Evolutionary conservation across 371 early-diverging fungal genomes (phyloP), one percentile per base, ranked within the genome.

Genomic region (Rhizopus stolonifer): DNA sequence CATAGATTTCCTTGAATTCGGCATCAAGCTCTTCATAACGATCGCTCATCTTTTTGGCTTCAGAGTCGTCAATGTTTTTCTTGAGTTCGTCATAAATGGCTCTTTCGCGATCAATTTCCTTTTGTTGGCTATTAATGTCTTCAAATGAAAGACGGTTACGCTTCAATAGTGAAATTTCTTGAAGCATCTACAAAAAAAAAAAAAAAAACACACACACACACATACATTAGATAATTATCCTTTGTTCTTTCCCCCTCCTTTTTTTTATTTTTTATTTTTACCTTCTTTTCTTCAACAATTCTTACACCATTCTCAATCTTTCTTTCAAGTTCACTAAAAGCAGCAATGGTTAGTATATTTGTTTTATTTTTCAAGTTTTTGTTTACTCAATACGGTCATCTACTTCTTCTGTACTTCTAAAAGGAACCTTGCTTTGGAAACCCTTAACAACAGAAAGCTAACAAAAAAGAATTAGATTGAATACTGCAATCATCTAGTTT

Each of bases 271-370:
- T 18, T 15, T 36, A 46, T 24, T 36, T 18, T 55, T 64, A 69
- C 74, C 74, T 74, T 72, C 74, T 93, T 93, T 74, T 95, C 96
- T 54, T 94, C 95, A 25, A 90, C 82, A 56, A 95, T 70, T 68
- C 87, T 84, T 19, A 71, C 79, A 60, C 94, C 93, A 34, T 77
- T 75, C 56, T 88, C 88, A 55, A 95, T 83, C 72, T 89, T 83
- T 52, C 67, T 72, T 64, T 95, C 94, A 51, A 88, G 71, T 49
- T 83, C 80, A 58, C 87, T 89, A 46, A 49, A 42, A 52, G 29
- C 32, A 38, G 8, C 10, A 14, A 29, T 17, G 11, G 8, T 26
- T 8, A 46, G 31, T 26, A 14, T 4, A 34, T 10, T 10, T 4
- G 31, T 29, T 29, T 29, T n/a, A n/a, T n/a, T n/a, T n/a, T n/a